A percentile compares a stretch with the other conserved stretches of the same genome.
Evolutionary conservation across 257 asterid species (phyloP).

Genomic region (Lycium ferocissimum): DNA sequence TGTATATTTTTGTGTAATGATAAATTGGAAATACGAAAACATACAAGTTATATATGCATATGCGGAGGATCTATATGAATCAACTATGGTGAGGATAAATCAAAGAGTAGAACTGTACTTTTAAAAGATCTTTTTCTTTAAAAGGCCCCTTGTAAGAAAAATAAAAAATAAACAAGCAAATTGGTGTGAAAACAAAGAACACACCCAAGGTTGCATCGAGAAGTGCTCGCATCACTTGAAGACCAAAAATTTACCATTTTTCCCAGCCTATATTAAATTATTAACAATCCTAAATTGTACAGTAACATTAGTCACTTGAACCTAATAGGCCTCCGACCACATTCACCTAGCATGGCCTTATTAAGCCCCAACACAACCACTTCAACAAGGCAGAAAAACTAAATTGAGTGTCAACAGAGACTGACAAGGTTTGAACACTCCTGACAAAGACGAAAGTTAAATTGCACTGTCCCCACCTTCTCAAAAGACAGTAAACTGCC

Average conservation of each 20-base stretch:
- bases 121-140: not conserved
- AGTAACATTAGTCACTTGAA: not conserved
- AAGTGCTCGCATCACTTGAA: not conserved
- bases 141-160: not conserved
- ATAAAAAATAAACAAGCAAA: not conserved
- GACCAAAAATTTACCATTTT: not conserved
- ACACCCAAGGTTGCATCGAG: not conserved
- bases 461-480: not conserved
- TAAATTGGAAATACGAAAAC: not conserved
- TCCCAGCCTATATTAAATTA: not conserved
- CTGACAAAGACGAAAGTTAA: not conserved
- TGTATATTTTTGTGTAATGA: not conserved
- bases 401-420: not conserved
- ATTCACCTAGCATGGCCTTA: not conserved
- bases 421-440: too few relatives aligned
- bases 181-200: not conserved
- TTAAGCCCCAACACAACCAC: not conserved
- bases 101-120: not conserved
- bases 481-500: not conserved
- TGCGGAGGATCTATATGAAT: not conserved
- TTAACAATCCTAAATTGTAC: not conserved
- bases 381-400: not conserved
- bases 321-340: not conserved
- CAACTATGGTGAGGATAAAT: not conserved
- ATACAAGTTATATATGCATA: not conserved